phyloP scores from a whole-genome alignment of 306 rosid species.

The Begonia loranthoides region DNA sequence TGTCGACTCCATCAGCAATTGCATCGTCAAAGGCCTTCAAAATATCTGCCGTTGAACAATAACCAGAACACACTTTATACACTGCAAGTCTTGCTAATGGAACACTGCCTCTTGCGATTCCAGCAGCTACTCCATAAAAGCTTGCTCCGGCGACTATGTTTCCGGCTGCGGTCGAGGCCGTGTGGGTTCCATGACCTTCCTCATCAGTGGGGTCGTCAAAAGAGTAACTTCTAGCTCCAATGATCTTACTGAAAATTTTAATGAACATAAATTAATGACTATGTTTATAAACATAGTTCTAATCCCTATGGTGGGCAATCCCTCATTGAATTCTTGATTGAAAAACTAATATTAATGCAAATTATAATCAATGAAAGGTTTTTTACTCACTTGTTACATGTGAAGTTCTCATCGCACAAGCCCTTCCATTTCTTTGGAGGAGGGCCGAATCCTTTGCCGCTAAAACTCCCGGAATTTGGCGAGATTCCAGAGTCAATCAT shows the following conservation, averaged over 20 bases:
- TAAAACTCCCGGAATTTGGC: conserved; percentile 12
- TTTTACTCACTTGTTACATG: conserved; percentile 8
- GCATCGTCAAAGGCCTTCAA: conserved; percentile 34
- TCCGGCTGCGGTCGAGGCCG: conserved; percentile 18
- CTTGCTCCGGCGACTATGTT: conserved; percentile 5
- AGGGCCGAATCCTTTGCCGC: conserved; percentile 7
- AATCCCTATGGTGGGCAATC: no score
- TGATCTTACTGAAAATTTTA: conserved; percentile 5
- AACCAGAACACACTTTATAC: conserved; percentile 4
- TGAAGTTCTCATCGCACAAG: conserved; percentile 4
- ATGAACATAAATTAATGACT: not conserved
- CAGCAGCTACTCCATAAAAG: conserved; percentile 11
- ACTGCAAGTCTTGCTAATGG: conserved; percentile 13
- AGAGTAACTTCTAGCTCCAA: not conserved
- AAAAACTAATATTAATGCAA: no score
- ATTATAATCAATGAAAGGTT: not conserved
- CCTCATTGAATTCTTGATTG: not conserved
- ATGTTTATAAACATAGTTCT: no score
- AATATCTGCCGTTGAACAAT: not conserved
- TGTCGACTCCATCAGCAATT: conserved; percentile 30
- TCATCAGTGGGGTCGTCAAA: conserved; percentile 2
- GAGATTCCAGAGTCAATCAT: conserved; percentile 11
- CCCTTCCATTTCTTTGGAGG: conserved; percentile 14
- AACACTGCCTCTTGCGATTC: conserved; percentile 20
- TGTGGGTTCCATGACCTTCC: conserved; percentile 12